Evolutionary conservation across 2,329 filamentous ascomycete genomes (phyloP).

Genomic region (Simplicillium sp.): DNA sequence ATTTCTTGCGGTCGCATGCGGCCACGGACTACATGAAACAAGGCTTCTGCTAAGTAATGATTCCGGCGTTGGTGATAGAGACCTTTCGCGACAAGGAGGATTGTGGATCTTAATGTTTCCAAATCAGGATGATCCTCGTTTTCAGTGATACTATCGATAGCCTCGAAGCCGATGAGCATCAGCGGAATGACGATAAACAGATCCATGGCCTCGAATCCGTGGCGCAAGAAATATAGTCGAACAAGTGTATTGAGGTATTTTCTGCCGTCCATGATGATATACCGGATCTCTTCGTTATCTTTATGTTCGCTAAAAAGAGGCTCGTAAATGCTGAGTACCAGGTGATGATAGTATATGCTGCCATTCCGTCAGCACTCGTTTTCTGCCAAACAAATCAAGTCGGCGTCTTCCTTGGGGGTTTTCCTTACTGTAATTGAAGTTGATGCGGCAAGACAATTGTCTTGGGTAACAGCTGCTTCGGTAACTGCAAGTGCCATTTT

Average conservation of each 20-base stretch:
- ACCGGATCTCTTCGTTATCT: too few species aligned
- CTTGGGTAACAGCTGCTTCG: constrained; percentile 14
- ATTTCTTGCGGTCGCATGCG: constrained; percentile 20
- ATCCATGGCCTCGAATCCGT: constrained; percentile 21
- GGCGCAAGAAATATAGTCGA: constrained; percentile 19
- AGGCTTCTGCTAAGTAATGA: constrained; percentile 20
- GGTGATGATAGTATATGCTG: constrained; percentile 15
- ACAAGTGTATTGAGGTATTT: constrained; percentile 10
- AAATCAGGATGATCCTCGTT: constrained; percentile 5
- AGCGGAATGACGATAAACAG: constrained; percentile 22
- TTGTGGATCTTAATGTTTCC: constrained; percentile 19
- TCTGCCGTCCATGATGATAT: too few species aligned
- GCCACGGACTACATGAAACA: constrained; percentile 22
- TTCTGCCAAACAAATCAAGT: too few species aligned
- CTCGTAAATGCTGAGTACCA: constrained; percentile 17
- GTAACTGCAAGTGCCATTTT: constrained; percentile 18
- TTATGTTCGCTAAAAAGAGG: constrained; percentile 7
- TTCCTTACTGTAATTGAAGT: constrained; percentile 24
- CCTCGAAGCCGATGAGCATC: constrained; percentile 16
- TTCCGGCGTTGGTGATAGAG: constrained; percentile 21
- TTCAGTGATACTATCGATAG: constrained; percentile 15
- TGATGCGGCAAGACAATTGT: constrained; percentile 22
- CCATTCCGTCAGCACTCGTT: neutral
- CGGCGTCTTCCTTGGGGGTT: too few species aligned
- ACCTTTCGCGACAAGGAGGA: constrained; percentile 23